Base-by-base conservation (phyloP, 352 stramenopile species). In the Pythium brassicae region DNA sequence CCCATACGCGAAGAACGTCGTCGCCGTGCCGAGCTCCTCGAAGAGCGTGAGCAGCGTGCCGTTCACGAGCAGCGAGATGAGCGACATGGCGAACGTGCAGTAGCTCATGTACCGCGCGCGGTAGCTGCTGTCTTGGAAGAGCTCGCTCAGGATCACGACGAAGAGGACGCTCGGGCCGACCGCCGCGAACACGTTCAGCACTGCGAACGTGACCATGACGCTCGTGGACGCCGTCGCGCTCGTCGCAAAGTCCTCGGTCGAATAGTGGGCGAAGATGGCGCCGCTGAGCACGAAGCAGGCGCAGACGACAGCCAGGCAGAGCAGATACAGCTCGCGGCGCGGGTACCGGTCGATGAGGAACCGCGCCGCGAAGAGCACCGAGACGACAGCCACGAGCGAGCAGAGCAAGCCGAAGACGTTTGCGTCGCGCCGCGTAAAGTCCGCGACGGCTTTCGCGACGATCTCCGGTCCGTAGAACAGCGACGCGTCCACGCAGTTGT, bases 391-490 rank as follows among this genome's bases (percentile, higher is more conserved):
- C 9, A 94, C 65, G 26, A 91, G 67, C 39, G 75, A 68, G 51
- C 82, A 92, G 7, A 78, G 47, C n/a, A 94, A 62, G 0, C 82
- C 84, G 51, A 94, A 89, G 15, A 89, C 49, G 63, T 94, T 94
- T 17, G 84, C 81, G 37, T 92, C 79, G 29, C 62, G 60, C 22
- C 70, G 71, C 22, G 80, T 81, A 56, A 72, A 94, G 43, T 74
- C 66, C 17, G 48, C 52, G 12, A 86, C 74, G 10, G 81, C 79
- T 55, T 85, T 87, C 50, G 83, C 76, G 48, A 94, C 82, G 61
- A 94, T 93, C 65, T 85, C 69, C 0, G 85, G 85, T 1, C 85
- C 85, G 62, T 94, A 94, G 56, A 94, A 94, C n/a, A 94, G 78
- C 59, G 82, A 91, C 14, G 81, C 78, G 58, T 93, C 83, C 23